These are phyloP conservation scores for Paraphoma sp. DNA, from an alignment of 2,329 filamentous ascomycete genomes.

Conservation along the genomic window DNA sequence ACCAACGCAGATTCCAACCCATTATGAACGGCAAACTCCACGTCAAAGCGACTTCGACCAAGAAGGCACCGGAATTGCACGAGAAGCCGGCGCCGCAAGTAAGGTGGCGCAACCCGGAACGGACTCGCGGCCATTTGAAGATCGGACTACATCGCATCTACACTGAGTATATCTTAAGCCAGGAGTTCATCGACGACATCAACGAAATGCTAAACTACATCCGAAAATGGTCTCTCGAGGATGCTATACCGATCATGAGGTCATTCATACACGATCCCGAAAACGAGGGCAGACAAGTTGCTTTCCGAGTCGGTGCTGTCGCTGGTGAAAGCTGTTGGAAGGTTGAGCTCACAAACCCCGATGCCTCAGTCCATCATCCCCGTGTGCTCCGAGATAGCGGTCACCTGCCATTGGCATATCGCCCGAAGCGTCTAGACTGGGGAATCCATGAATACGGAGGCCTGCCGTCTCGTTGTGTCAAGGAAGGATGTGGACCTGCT, in stretches of 20 bases:
- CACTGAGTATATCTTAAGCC: slow-evolving; percentile 6
- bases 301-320: background rate
- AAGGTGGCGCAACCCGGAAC: slow-evolving; percentile 3
- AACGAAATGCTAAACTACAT: slow-evolving; percentile 18
- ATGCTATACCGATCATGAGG: slow-evolving; percentile 1
- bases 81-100: background rate
- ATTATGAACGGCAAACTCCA: too few species aligned
- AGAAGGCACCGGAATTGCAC: background rate
- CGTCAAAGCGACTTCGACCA: background rate
- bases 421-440: background rate
- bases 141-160: slow-evolving; percentile 7
- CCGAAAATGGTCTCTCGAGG: slow-evolving; percentile 1
- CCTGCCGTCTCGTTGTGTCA: background rate
- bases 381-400: background rate
- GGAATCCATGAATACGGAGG: background rate
- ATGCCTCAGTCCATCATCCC: background rate
- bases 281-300: background rate
- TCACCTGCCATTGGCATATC: background rate
- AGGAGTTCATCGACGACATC: slow-evolving; percentile 12
- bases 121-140: slow-evolving; percentile 1
- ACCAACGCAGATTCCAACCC: too few species aligned
- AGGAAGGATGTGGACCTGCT: background rate
- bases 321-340: background rate
- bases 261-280: slow-evolving; percentile 7
- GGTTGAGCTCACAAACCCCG: background rate